These are phyloP conservation scores for Talaromyces wortmannii DNA, from an alignment of 495 filamentous ascomycete species.

Conservation along the genomic window DNA sequence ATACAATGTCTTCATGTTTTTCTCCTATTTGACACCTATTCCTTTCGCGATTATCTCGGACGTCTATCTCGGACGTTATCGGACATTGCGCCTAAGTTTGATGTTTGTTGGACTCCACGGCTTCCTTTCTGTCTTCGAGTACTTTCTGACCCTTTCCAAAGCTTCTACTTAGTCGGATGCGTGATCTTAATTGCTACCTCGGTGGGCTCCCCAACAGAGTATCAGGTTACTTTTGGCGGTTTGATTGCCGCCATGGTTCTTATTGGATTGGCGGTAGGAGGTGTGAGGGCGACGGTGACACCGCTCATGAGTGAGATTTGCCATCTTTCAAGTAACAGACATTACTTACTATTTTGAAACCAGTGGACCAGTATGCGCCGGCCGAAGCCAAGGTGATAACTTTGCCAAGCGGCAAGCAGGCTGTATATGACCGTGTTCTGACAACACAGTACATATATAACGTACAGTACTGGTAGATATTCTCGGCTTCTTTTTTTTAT, in stretches of 20 bases:
- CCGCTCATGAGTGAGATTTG: neutral
- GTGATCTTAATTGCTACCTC: neutral
- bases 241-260: neutral
- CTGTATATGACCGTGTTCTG: too few species aligned
- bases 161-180: neutral
- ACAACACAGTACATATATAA: too few species aligned
- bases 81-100: slow-evolving; percentile 10
- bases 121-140: neutral
- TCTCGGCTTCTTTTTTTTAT: too few species aligned
- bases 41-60: slow-evolving; percentile 22
- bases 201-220: neutral
- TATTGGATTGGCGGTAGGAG: neutral
- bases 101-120: slow-evolving; percentile 11
- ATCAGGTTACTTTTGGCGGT: neutral
- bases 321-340: too few species aligned
- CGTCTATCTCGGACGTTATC: slow-evolving; percentile 20
- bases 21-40: slow-evolving; percentile 12
- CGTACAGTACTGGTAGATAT: too few species aligned
- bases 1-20: neutral
- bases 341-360: too few species aligned
- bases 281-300: neutral
- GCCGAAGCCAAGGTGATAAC: too few species aligned
- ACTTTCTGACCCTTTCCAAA: slow-evolving; percentile 25
- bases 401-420: too few species aligned
- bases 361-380: too few species aligned